phyloP scores from a whole-genome alignment of 148 eudicot genomes.

The Rhododendron vialii region DNA sequence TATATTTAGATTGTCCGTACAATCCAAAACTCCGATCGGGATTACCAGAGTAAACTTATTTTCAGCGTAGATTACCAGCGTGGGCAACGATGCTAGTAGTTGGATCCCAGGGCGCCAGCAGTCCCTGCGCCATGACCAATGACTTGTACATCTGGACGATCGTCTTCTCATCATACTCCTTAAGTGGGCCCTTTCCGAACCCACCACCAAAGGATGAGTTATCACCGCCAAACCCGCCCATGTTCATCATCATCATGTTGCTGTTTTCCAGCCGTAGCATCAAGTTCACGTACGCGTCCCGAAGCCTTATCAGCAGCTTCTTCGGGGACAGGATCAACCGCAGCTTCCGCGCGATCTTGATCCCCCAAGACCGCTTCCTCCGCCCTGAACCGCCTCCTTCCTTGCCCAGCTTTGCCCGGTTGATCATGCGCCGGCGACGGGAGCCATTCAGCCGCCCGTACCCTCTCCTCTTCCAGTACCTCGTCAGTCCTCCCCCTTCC shows the following conservation, averaged over 20 bases:
- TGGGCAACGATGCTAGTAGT: constrained; percentile 9
- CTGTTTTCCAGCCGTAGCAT: constrained; percentile 57
- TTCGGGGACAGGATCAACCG: constrained; percentile 40
- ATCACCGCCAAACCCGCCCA: constrained; percentile 26
- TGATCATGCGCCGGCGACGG: constrained; percentile 11
- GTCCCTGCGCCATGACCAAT: constrained; percentile 53
- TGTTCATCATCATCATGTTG: not conserved
- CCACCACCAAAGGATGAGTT: constrained; percentile 12
- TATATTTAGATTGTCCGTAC: no score
- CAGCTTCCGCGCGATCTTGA: constrained; percentile 39
- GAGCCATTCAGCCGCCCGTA: constrained; percentile 37
- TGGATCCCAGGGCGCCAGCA: constrained; percentile 30
- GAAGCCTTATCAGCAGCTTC: constrained; percentile 45
- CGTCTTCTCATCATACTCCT: constrained; percentile 88
- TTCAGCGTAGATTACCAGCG: not conserved
- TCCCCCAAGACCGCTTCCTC: constrained; percentile 40
- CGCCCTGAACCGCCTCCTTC: constrained; percentile 4
- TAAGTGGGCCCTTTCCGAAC: constrained; percentile 31
- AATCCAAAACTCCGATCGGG: no score
- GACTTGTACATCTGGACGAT: constrained; percentile 70
- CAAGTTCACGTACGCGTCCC: constrained; percentile 74
- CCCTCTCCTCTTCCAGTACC: constrained; percentile 50
- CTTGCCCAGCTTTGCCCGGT: constrained; percentile 6
- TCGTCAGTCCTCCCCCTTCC: constrained; percentile 40
- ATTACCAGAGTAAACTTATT: not conserved